These are phyloP conservation scores for Colletotrichum echinochloae DNA, from an alignment of 2,329 filamentous ascomycete genomes.

Conservation along the genomic window DNA sequence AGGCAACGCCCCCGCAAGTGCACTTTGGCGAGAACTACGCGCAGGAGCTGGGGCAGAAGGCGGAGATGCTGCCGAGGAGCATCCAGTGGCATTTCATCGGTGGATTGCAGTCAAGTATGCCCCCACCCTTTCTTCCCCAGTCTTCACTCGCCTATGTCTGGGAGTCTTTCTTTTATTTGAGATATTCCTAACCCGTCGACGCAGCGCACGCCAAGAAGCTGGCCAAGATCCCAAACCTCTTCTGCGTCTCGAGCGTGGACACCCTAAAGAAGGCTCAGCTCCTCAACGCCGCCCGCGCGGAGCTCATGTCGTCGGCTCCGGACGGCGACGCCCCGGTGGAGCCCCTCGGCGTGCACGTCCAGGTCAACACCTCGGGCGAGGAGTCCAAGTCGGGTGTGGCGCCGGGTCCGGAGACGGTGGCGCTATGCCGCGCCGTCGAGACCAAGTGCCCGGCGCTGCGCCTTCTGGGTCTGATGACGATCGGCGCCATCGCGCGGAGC, in stretches of 20 bases:
- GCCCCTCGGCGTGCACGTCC: conserved; percentile 82
- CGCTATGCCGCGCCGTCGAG: conserved; percentile 77
- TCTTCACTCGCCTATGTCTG: neutral
- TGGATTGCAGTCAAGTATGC: conserved; percentile 82
- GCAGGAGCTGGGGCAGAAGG: conserved; percentile 90
- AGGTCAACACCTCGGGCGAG: conserved; percentile 96
- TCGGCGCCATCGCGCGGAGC: conserved; percentile 91
- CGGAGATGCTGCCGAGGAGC: conserved; percentile 77
- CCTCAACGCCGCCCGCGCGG: conserved; percentile 80
- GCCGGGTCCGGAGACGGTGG: conserved; percentile 71
- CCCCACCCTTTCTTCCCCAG: neutral
- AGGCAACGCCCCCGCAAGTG: conserved; percentile 55
- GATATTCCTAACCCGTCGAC: neutral
- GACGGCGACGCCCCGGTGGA: conserved; percentile 52
- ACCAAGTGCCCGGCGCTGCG: conserved; percentile 78
- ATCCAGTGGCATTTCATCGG: conserved; percentile 98
- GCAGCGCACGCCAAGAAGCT: conserved; percentile 91
- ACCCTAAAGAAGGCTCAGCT: conserved; percentile 86
- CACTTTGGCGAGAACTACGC: conserved; percentile 99
- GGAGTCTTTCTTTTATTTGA: neutral
- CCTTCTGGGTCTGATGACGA: conserved; percentile 93
- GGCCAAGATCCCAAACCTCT: conserved; percentile 88
- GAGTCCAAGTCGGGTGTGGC: conserved; percentile 84
- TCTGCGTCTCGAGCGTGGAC: conserved; percentile 92
- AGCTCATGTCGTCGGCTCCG: conserved; percentile 56